These are phyloP conservation scores for Artemisia tridentata DNA, from an alignment of 129 eudicot genomes.

Conservation along the genomic window DNA sequence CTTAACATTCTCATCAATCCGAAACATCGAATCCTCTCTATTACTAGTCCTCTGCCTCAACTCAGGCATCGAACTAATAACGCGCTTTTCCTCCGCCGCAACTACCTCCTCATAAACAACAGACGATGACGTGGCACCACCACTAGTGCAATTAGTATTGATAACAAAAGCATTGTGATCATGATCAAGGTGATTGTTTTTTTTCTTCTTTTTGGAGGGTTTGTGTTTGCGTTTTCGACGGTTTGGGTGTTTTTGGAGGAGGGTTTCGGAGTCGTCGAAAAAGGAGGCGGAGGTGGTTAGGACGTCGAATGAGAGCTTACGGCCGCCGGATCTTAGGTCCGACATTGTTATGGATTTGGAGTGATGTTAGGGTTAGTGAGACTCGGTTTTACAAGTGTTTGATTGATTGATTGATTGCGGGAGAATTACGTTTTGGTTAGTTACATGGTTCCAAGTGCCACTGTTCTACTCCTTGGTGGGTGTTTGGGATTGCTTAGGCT, in stretches of 20 bases:
- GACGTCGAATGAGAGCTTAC: conserved; percentile 59
- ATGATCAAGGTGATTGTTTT: conserved; percentile 6
- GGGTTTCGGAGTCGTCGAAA: conserved; percentile 24
- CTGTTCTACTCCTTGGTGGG: too few relatives aligned
- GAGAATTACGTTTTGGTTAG: too few relatives aligned
- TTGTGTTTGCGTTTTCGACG: conserved; percentile 40
- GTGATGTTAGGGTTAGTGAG: not conserved
- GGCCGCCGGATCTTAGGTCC: conserved; percentile 47
- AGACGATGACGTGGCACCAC: conserved; percentile 29
- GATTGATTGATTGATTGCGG: too few relatives aligned
- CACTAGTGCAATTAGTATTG: conserved; percentile 30
- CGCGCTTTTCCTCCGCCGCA: conserved; percentile 33
- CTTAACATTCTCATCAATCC: too few relatives aligned
- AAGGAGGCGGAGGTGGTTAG: conserved; percentile 37
- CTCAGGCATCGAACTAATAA: conserved; percentile 39
- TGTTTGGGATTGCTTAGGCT: too few relatives aligned
- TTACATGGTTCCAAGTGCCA: too few relatives aligned
- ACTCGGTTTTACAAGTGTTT: too few relatives aligned
- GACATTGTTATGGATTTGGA: conserved; percentile 6
- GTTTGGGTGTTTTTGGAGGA: not conserved
- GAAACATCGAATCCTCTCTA: conserved; percentile 25
- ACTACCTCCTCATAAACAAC: conserved; percentile 41
- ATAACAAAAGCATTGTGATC: conserved; percentile 5
- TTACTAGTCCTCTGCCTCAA: conserved; percentile 64
- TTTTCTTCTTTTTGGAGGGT: conserved; percentile 43